Percentiles rank a stretch among this genome's conserved stretches.
These are phyloP conservation scores for Naganishia vishniacii DNA, from an alignment of 768 basidiomycete species.

Conservation along the genomic window DNA sequence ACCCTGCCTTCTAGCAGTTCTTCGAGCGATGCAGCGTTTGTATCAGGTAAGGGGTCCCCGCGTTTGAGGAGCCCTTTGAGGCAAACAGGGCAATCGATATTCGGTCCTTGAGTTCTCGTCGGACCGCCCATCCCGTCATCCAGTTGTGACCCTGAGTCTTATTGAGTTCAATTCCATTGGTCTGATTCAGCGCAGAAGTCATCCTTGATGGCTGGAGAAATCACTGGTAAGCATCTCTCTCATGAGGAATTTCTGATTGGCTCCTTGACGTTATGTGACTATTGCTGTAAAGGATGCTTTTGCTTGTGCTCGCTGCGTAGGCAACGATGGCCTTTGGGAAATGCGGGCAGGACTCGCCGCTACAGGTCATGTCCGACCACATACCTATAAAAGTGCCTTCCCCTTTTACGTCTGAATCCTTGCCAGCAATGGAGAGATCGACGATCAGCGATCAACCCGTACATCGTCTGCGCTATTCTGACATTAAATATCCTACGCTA, in stretches of 20 bases:
- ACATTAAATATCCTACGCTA: background rate
- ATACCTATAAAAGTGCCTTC: background rate
- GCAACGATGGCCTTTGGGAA: no score
- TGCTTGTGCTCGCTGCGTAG: no score
- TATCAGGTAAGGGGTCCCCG: no score
- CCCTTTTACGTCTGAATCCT: background rate
- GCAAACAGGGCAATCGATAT: background rate
- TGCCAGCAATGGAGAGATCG: background rate
- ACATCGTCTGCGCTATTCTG: background rate
- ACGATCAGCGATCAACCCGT: background rate
- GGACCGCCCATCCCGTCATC: background rate
- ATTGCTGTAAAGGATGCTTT: no score
- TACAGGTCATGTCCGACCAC: no score
- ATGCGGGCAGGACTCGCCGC: no score
- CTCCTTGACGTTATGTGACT: background rate
- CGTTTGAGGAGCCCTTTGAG: no score
- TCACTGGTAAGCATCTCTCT: background rate
- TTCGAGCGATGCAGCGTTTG: no score
- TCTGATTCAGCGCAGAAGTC: no score
- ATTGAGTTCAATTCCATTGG: conserved; percentile 11
- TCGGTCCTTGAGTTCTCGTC: background rate
- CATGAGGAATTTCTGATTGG: conserved; percentile 7
- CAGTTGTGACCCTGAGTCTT: background rate
- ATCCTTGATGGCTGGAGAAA: background rate
- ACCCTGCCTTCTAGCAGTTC: no score